phyloP scores from a whole-genome alignment of 495 filamentous ascomycete species.

The Penicillium soppii region DNA sequence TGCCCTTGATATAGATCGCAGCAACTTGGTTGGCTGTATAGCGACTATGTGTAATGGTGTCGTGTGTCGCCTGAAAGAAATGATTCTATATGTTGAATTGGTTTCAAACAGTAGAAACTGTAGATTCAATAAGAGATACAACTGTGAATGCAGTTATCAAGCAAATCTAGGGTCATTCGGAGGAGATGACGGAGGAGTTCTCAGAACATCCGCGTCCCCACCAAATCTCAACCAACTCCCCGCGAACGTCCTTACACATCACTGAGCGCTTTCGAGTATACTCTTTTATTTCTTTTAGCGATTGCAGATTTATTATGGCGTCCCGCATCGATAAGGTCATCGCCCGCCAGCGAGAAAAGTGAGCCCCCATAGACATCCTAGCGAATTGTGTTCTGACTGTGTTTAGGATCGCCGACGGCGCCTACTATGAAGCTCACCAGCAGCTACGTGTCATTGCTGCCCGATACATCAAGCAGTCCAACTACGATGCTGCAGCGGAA shows the following conservation, averaged over 20 bases:
- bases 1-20: neutral
- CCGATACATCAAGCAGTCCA: slow-evolving; percentile 81
- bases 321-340: slow-evolving; percentile 74
- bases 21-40: neutral
- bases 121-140: neutral
- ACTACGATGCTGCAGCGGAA: slow-evolving; percentile 82
- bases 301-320: slow-evolving; percentile 37
- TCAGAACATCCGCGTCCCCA: slow-evolving; percentile 19
- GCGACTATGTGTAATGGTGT: neutral
- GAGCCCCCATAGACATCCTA: slow-evolving; percentile 17
- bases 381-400: neutral
- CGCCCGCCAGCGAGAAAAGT: slow-evolving; percentile 69
- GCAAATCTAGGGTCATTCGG: neutral
- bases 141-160: neutral
- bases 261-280: neutral
- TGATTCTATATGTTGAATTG: neutral
- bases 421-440: slow-evolving; percentile 97
- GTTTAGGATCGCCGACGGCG: slow-evolving; percentile 81
- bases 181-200: slow-evolving; percentile 6
- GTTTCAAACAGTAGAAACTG: neutral
- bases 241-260: slow-evolving; percentile 4
- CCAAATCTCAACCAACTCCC: slow-evolving; percentile 18
- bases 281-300: neutral
- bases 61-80: neutral
- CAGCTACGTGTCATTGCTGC: slow-evolving; percentile 92